phyloP scores from a whole-genome alignment of 306 rosid genomes.

The Sicyos baderoa region DNA sequence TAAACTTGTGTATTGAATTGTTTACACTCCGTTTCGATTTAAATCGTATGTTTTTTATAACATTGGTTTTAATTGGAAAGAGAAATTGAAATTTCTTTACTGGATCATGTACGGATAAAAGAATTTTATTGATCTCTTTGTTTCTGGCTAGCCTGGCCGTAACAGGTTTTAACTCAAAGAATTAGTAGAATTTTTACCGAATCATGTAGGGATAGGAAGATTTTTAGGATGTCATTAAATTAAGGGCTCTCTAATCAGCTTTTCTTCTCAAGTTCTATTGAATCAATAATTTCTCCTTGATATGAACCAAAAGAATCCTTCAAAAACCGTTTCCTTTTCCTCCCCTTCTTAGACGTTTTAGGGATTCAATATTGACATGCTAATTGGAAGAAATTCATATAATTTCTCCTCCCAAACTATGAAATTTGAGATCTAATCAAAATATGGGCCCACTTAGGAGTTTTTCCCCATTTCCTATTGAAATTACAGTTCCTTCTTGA shows the following conservation, averaged over 20 bases:
- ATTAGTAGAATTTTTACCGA: background rate
- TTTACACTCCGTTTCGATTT: too few relatives aligned
- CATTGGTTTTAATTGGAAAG: too few relatives aligned
- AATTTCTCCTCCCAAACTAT: background rate
- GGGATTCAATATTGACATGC: background rate
- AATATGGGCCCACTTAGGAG: background rate
- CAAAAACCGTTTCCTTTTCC: too few relatives aligned
- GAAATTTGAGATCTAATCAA: background rate
- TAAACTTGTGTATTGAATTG: too few relatives aligned
- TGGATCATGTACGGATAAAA: too few relatives aligned
- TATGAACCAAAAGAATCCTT: conserved; percentile 2
- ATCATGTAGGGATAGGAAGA: background rate
- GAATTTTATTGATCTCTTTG: too few relatives aligned
- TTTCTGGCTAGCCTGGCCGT: background rate
- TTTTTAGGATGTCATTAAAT: background rate
- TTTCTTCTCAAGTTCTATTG: background rate
- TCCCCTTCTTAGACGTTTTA: too few relatives aligned
- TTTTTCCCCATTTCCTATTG: background rate
- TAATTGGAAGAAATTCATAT: background rate
- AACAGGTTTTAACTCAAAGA: background rate
- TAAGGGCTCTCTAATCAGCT: background rate
- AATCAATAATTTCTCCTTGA: background rate
- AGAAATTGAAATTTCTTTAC: too few relatives aligned
- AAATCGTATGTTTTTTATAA: too few relatives aligned
- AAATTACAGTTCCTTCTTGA: background rate